Percentiles rank a stretch among this genome's conserved stretches.
These are phyloP conservation scores for Fusarium armeniacum DNA, from an alignment of 2,329 filamentous ascomycete genomes.

Conservation along the genomic window DNA sequence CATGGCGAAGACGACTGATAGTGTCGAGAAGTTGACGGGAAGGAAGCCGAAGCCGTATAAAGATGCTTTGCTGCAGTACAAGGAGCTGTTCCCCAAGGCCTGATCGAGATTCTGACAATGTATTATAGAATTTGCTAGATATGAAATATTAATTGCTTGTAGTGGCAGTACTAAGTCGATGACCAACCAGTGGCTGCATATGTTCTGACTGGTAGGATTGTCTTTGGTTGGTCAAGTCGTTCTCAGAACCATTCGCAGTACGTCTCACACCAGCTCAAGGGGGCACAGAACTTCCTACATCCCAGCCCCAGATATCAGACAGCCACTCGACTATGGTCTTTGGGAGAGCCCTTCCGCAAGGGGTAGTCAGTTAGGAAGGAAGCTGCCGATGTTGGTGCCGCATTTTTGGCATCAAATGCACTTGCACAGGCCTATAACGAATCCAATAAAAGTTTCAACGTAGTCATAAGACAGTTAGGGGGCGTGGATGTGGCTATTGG, in stretches of 20 bases:
- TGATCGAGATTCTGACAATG: rapidly evolving
- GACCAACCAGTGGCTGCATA: not conserved
- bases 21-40: constrained; percentile 45
- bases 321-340: not conserved
- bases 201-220: not conserved
- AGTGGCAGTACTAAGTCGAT: not conserved
- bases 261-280: not conserved
- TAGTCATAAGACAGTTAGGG: not conserved
- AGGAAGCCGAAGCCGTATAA: constrained; percentile 39
- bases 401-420: not conserved
- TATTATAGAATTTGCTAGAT: not conserved
- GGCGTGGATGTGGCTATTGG: not conserved
- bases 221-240: constrained; percentile 8
- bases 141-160: not conserved
- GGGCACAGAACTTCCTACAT: not conserved
- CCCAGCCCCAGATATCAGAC: not conserved
- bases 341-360: not conserved
- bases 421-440: not conserved
- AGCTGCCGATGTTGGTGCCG: not conserved
- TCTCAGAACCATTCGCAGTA: not conserved
- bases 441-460: not conserved
- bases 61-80: constrained; percentile 43
- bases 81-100: constrained; percentile 37
- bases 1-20: constrained; percentile 43
- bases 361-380: rapidly evolving